phyloP scores from a whole-genome alignment of 805 yeast genomes.

The Yamadazyma phyllophila region DNA sequence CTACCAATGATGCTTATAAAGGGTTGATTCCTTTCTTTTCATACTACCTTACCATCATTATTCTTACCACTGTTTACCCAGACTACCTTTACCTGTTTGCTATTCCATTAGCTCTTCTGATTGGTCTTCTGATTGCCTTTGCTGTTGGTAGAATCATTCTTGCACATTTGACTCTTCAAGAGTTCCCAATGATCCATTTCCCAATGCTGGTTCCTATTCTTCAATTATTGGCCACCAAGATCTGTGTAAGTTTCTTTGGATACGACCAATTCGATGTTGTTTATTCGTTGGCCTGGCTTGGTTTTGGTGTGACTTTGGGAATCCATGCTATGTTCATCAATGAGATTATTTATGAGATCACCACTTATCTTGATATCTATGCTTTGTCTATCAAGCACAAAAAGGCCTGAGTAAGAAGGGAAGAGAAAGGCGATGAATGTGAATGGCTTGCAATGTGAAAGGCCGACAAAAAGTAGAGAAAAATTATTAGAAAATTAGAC shows the following conservation, averaged over 20 bases:
- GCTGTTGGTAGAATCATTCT: conserved; percentile 88
- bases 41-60: conserved; percentile 48
- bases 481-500: too few species aligned
- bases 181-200: conserved; percentile 69
- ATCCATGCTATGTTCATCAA: conserved; percentile 70
- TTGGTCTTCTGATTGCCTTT: conserved; percentile 77
- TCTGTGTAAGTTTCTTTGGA: conserved; percentile 36
- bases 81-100: conserved; percentile 44
- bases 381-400: conserved; percentile 83
- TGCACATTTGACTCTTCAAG: conserved; percentile 79
- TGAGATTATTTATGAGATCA: conserved; percentile 77
- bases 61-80: conserved; percentile 52
- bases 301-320: conserved; percentile 65
- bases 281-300: conserved; percentile 57
- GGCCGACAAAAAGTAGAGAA: too few species aligned
- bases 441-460: neutral
- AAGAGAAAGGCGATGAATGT: neutral
- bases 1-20: conserved; percentile 41
- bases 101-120: conserved; percentile 61
- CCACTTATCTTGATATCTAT: conserved; percentile 77
- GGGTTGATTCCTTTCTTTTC: conserved; percentile 70
- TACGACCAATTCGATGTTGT: conserved; percentile 43
- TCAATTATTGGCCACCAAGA: conserved; percentile 40
- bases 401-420: conserved; percentile 35
- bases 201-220: conserved; percentile 64